Evolutionary conservation across 1,139 yeast genomes (phyloP), one percentile per base, ranked within the genome.

Genomic region (Saccharomyces hybrid): DNA sequence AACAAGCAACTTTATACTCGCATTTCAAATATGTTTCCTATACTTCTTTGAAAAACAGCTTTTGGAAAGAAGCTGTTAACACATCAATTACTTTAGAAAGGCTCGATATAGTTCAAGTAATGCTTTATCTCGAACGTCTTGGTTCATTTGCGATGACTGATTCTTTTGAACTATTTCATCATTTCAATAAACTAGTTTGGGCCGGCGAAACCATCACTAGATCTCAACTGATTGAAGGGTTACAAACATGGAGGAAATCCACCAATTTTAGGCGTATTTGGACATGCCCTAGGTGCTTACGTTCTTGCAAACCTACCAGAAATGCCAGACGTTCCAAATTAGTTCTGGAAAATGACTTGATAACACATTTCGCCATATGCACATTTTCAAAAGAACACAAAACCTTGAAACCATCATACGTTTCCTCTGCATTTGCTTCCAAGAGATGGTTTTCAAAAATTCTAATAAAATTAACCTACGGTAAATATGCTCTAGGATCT

Each of bases 391-490:
- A 83, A 50, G 86, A 84, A 38, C 81, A 83, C 58, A 81, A 84
- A 61, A 68, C 87, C 16, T 71, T 88, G 46, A 82, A 83, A 56
- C 81, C 88, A 3, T 77, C 86, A 1, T 91, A 83, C 66, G 93
- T 88, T 1, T 82, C 97, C 0, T 81, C 95, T 0, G 85, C 82
- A 55, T 82, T 86, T 61, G 98, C 98, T 0, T 81, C 93, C 2
- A 84, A 88, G 62, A 81, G 93, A 59, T 90, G 98, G 98, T 88
- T 87, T 63, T 79, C 91, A 4, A 89, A 87, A 64, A 80, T 87
- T 2, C 75, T 90, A 57, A 86, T 90, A 54, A 91, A 89, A 66
- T 74, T 93, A 50, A 88, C 95, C 0, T 90, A 89, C 67, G 99
- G 99, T 0, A 86, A 86, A 62, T 87, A 90, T 68, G 82, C 84